Evolutionary conservation across 148 eudicot species (phyloP), one percentile per base, ranked within the genome.

Genomic region (Vaccinium darrowii): DNA sequence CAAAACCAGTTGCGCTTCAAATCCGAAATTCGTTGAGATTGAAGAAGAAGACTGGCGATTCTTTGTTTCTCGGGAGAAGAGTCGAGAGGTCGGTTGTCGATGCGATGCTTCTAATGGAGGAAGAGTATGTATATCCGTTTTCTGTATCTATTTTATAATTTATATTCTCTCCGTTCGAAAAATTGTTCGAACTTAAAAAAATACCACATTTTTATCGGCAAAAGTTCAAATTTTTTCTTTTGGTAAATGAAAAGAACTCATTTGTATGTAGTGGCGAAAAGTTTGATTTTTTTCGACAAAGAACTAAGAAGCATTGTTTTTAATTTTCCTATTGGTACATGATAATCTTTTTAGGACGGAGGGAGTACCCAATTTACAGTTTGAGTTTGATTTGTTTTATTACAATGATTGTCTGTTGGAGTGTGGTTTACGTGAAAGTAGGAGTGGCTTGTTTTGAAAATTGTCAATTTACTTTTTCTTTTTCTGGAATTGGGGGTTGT

Each of bases 81-180:
- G 27, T 13, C 50, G 87, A 84, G 78, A 78, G 73, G 8, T 80
- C 43, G 69, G 86, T 93, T 76, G 84, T 87, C 91, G 94, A 1
- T 95, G 98, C 63, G 91, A 95, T 16, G 91, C 96, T 47, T 56
- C 92, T 1, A 74, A 71, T 30, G 74, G 74, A 82, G 96, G 96
- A 84, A 90, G 90, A 90, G 98, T 91, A 88, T 69, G 74, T 82
- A 49, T n/a, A 4, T 69, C 74, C 39, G 16, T 69, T 69, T 10
- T n/a, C 73, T 69, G 7, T 69, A 13, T 69, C 43, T 69, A 13
- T 27, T n/a, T n/a, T n/a, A n/a, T n/a, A n/a, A n/a, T 27, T 69
- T 69, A 30, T 69, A 4, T 43, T 43, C 47, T 4, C 0, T 43
- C 47, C 5, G 47, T 43, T 6, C 47, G 47, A 4, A 43, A 43